Base-by-base conservation (phyloP, 495 filamentous ascomycete genomes). In the Apiosordaria backusii region DNA sequence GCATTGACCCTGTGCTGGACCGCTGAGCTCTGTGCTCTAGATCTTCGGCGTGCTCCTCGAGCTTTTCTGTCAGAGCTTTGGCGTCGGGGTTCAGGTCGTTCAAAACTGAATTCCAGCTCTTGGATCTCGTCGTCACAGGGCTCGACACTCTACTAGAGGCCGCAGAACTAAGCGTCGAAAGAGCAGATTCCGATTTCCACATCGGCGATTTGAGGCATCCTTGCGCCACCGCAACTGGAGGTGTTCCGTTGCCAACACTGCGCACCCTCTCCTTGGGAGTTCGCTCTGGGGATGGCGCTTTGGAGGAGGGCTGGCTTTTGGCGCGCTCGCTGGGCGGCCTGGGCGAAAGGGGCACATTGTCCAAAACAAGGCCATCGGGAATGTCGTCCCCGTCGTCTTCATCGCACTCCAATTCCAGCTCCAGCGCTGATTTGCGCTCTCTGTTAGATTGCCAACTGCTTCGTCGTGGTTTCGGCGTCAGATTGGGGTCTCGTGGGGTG, bases 261-360 rank as follows among this genome's bases (percentile, higher is more conserved):
- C 79, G 81, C 18, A 82, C 67, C 60, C 78, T 79, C 22, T 82
- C 82, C 64, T 83, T 84, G 3, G 78, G 74, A 4, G 68, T 71
- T 24, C 84, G 79, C 69, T 89, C 89, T 0, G 90, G 90, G 0
- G 85, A 86, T 3, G 83, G 70, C 4, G 80, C 79, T 35, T 82
- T 79, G 22, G 86, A 87, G 0, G 69, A 65, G 0, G 80, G 79
- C 24, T 75, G 82, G 75, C 84, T 85, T 45, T 76, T 73, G 4
- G 83, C 78, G 57, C 91, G 84, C 68, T 92, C 89, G 57, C 82
- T 80, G 0, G 83, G 81, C 4, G 91, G 92, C 19, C 92, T 86
- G 10, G 95, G 95, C 9, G 93, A 97, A n/a, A 99, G 86, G 0
- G 95, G 95, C 7, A 99, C 91, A 71, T 98, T 98, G 82, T 92